Evolutionary conservation across 2,329 filamentous ascomycete species (phyloP), one percentile per base, ranked within the genome.

Genomic region (Paecilomyces sp.): DNA sequence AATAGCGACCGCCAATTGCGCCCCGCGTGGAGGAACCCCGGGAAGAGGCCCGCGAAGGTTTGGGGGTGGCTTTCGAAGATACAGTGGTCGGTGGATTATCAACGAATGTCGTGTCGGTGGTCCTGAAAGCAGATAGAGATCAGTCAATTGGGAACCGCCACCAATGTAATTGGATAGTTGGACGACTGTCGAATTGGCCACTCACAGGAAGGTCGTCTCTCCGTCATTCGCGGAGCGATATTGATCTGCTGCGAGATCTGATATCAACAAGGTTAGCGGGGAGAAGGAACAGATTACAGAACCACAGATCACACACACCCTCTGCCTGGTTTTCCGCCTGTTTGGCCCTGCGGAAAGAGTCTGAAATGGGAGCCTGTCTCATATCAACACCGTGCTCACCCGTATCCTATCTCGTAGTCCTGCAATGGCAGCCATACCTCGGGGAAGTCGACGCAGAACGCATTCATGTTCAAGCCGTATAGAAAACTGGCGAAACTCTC

Each of bases 391-490:
- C 12, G 55, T 56, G 34, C 15, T 22, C 31, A 31, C 9, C 30
- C 9, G 30, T 11, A 9, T 33, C 31, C 31, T 34, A 24, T 30
- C 28, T n/a, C 6, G 22, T 28, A 30, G 34, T 9, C 30, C 11
- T 13, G 12, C n/a, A 51, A 24, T 25, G 31, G 18, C 5, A 51
- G 9, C 7, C 63, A 57, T 77, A 92, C 92, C 85, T 99, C 94
- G 0, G 92, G 90, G 65, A 97, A 99, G 74, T 99, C 94, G 33
- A 97, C 92, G 74, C 93, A 97, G 73, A 97, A 99, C 1, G 94
- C 94, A 75, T 97, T 97, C 92, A 99, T 97, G 72, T 97, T 97
- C 72, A 99, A 76, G 1, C 94, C 94, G 69, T 97, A 99, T 54
- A 99, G 78, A 69, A 99, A 97, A 67, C 89, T 91, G 1, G 92